phyloP scores from a whole-genome alignment of 495 filamentous ascomycete genomes.

The Podospora tetraspora region DNA sequence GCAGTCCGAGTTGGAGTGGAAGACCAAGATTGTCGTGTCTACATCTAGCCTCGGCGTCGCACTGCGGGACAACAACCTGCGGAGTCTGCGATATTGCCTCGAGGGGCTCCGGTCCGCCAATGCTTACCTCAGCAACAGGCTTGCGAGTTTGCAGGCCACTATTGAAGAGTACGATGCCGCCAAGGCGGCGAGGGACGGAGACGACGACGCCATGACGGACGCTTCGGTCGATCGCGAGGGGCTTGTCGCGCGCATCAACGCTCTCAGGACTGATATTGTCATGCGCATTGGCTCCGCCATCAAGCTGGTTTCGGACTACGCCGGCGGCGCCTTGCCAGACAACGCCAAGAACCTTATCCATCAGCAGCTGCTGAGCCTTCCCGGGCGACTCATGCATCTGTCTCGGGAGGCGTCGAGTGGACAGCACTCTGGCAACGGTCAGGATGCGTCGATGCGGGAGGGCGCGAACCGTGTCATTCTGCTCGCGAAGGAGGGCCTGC shows the following conservation, averaged over 20 bases:
- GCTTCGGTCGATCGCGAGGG: constrained; percentile 34
- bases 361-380: constrained; percentile 71
- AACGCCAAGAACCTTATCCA: constrained; percentile 75
- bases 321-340: constrained; percentile 76
- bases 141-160: constrained; percentile 61
- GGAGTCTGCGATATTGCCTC: constrained; percentile 71
- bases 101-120: constrained; percentile 72
- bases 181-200: constrained; percentile 5
- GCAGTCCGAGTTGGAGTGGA: constrained; percentile 51
- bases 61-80: constrained; percentile 77
- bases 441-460: constrained; percentile 35
- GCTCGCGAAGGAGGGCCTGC: constrained; percentile 78
- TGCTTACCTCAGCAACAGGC: constrained; percentile 62
- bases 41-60: constrained; percentile 82
- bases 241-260: constrained; percentile 57
- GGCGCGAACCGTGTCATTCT: constrained; percentile 67
- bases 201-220: constrained; percentile 20
- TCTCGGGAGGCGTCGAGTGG: constrained; percentile 43
- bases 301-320: constrained; percentile 73
- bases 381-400: constrained; percentile 56
- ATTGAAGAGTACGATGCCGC: constrained; percentile 70
- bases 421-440: constrained; percentile 33
- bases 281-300: constrained; percentile 71
- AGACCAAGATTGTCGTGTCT: constrained; percentile 70
- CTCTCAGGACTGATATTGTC: constrained; percentile 66